Conservation (phyloP, 208 protist species). For the Crithidia bombi region DNA sequence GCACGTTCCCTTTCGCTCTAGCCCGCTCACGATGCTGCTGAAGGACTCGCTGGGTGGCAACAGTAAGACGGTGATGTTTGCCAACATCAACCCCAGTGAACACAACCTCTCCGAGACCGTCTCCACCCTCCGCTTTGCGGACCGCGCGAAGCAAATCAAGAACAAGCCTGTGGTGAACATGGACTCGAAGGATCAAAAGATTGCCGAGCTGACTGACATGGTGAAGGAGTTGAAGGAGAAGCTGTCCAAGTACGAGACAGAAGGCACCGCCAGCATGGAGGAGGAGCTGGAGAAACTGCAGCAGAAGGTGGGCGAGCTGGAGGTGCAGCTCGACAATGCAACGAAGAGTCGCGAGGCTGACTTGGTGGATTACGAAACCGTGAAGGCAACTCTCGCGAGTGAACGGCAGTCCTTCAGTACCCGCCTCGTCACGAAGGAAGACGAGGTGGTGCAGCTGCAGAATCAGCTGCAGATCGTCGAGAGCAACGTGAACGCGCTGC, state of each 20-base stretch:
- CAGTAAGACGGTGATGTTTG: conserved; percentile 92
- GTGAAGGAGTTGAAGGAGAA: conserved; percentile 81
- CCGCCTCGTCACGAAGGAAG: conserved; percentile 54
- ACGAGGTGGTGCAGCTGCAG: conserved; percentile 62
- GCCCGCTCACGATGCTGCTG: conserved; percentile 88
- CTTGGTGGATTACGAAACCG: conserved; percentile 66
- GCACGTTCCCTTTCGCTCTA: conserved; percentile 89
- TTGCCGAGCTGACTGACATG: conserved; percentile 72
- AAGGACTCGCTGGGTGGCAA: conserved; percentile 92
- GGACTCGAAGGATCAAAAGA: conserved; percentile 91
- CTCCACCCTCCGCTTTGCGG: conserved; percentile 88
- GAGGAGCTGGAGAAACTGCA: conserved; percentile 64
- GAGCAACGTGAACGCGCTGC: conserved; percentile 44
- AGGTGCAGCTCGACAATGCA: conserved; percentile 79
- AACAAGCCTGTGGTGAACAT: conserved; percentile 92
- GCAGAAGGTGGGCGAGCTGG: conserved; percentile 70
- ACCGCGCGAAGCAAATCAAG: conserved; percentile 93
- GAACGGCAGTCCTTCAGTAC: conserved; percentile 50
- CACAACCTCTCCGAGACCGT: conserved; percentile 89
- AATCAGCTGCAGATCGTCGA: conserved; percentile 77
- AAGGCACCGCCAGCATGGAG: conserved; percentile 68
- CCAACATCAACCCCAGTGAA: conserved; percentile 90
- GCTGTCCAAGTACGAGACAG: conserved; percentile 81
- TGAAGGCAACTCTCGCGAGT: conserved; percentile 45
- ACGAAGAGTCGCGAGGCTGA: conserved; percentile 79